Percentiles rank a stretch among this genome's conserved stretches.
phyloP scores from a whole-genome alignment of 371 early-diverging fungal genomes.

The Rhizopus delemar region DNA sequence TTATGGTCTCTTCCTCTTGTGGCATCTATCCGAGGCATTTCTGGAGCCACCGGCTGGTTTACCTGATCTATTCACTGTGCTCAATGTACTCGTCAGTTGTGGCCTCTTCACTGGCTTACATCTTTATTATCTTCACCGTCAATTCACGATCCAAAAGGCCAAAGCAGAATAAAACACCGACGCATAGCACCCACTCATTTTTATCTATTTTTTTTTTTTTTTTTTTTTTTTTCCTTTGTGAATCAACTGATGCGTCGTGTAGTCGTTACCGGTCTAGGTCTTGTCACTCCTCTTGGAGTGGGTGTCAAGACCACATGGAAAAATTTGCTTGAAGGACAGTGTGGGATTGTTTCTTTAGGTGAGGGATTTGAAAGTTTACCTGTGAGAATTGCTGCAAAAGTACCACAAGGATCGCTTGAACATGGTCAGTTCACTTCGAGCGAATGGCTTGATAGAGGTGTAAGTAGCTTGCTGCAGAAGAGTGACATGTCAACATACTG shows the following conservation, averaged over 20 bases:
- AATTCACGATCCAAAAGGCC: constrained; percentile 28
- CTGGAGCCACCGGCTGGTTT: constrained; percentile 66
- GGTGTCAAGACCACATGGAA: constrained; percentile 76
- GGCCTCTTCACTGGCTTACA: constrained; percentile 64
- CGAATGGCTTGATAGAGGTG: constrained; percentile 75
- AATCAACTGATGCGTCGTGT: constrained; percentile 53
- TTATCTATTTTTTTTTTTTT: constrained; percentile 1
- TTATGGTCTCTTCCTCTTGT: constrained; percentile 50
- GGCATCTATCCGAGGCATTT: constrained; percentile 63
- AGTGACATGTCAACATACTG: no score
- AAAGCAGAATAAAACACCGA: constrained; percentile 14
- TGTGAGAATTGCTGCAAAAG: constrained; percentile 80
- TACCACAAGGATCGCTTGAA: constrained; percentile 54
- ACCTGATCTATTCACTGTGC: constrained; percentile 81
- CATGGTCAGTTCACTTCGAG: constrained; percentile 66
- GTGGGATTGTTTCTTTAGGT: constrained; percentile 76
- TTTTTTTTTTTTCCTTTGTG: not conserved
- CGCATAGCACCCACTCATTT: not conserved
- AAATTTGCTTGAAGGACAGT: constrained; percentile 69
- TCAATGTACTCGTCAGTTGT: constrained; percentile 74
- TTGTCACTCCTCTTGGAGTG: constrained; percentile 90
- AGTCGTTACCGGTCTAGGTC: constrained; percentile 93
- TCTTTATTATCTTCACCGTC: constrained; percentile 66
- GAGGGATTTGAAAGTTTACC: constrained; percentile 66
- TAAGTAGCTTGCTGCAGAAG: constrained; percentile 26